Evolutionary conservation across 1,139 yeast species (phyloP).

Genomic region (Pneumocystis sp.): DNA sequence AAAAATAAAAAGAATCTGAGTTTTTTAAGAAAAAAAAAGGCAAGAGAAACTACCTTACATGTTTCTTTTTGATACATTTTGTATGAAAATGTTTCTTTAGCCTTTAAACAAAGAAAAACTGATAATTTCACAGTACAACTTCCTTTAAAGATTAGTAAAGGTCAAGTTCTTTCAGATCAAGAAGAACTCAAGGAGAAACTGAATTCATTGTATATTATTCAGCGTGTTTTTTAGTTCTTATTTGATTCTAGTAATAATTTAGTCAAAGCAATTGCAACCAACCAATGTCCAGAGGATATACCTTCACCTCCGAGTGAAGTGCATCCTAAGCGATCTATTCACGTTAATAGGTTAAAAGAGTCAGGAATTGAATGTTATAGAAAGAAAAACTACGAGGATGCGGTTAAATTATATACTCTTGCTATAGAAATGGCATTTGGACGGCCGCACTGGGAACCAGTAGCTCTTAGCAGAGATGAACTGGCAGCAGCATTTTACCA

Average conservation of each 20-base stretch:
- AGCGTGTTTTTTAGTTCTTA: not conserved
- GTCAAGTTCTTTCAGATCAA: not conserved
- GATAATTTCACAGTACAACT: not conserved
- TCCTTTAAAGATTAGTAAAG: not conserved
- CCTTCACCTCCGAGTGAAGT: constrained; percentile 50
- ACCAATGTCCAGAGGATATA: constrained; percentile 5
- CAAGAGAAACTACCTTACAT: not conserved
- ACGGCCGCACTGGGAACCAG: constrained; percentile 76
- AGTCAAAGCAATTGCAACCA: not conserved
- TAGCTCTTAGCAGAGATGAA: constrained; percentile 68
- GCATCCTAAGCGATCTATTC: constrained; percentile 30
- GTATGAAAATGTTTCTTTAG: not conserved
- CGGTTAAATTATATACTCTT: constrained; percentile 54
- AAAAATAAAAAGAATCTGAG: not conserved
- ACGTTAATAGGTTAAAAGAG: constrained; percentile 61
- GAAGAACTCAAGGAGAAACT: not conserved
- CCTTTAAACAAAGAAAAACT: not conserved
- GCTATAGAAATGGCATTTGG: constrained; percentile 73
- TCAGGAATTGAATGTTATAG: constrained; percentile 54
- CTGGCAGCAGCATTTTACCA: constrained; percentile 56
- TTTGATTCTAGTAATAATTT: not conserved
- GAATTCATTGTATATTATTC: not conserved
- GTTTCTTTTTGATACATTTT: not conserved
- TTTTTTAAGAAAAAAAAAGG: not conserved
- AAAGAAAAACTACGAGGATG: constrained; percentile 49